A percentile compares a stretch with the other conserved stretches of the same genome.
Evolutionary conservation across 768 basidiomycete species (phyloP).

Genomic region (Candolleomyces eurysporus): DNA sequence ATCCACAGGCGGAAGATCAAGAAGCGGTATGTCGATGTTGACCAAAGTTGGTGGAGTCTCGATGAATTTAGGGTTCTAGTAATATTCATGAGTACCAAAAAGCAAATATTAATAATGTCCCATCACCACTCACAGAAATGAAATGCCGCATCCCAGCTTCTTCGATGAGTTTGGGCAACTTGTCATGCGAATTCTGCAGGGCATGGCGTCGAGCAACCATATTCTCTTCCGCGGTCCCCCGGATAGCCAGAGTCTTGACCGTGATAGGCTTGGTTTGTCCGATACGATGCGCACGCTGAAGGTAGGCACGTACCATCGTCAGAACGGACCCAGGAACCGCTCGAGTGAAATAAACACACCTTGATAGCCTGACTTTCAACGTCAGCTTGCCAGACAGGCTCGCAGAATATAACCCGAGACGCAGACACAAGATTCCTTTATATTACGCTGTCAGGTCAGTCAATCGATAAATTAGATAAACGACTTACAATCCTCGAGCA

Average conservation of each 20-base stretch:
- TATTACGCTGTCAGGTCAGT: constrained; percentile 3
- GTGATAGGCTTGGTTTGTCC: constrained; percentile 73
- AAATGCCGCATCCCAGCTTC: constrained; percentile 77
- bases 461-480: not conserved
- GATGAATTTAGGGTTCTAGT: constrained; percentile 41
- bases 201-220: constrained; percentile 64
- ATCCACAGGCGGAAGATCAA: constrained; percentile 19
- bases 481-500: constrained; percentile 81
- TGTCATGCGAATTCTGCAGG: constrained; percentile 49
- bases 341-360: constrained; percentile 26
- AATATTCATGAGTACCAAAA: not conserved
- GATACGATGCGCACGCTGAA: constrained; percentile 79
- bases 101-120: not conserved
- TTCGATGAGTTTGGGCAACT: constrained; percentile 57
- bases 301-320: not conserved
- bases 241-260: constrained; percentile 79
- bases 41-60: constrained; percentile 21
- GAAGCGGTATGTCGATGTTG: constrained; percentile 22
- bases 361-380: constrained; percentile 92
- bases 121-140: constrained; percentile 53
- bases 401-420: constrained; percentile 86
- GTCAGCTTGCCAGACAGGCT: constrained; percentile 90
- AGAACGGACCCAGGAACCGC: not conserved
- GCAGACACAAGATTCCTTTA: constrained; percentile 82
- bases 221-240: constrained; percentile 74